These are phyloP conservation scores for Pythium aristosporum DNA, from an alignment of 352 stramenopile genomes.

Conservation along the genomic window DNA sequence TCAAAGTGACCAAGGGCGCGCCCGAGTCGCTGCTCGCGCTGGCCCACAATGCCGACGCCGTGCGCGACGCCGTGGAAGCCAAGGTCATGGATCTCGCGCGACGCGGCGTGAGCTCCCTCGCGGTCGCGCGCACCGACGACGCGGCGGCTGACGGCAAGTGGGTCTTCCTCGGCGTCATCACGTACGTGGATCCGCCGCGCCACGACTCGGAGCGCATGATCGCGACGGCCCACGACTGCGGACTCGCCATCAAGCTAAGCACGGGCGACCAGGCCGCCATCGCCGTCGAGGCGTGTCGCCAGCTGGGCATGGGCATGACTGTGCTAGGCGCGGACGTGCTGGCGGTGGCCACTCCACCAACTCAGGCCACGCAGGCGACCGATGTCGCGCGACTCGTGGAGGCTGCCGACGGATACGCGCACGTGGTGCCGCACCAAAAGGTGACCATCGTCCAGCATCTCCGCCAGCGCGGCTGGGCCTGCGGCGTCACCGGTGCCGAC, in stretches of 20 bases:
- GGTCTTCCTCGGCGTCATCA: conserved; percentile 94
- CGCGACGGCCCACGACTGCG: conserved; percentile 84
- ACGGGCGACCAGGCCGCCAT: conserved; percentile 95
- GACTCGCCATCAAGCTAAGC: conserved; percentile 97
- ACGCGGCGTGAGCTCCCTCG: conserved; percentile 87
- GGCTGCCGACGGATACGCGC: conserved; percentile 92
- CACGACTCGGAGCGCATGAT: conserved; percentile 95
- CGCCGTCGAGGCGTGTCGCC: conserved; percentile 90
- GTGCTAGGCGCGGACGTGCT: conserved; percentile 81
- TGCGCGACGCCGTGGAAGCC: conserved; percentile 80
- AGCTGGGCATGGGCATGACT: conserved; percentile 90
- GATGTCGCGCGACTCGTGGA: conserved; percentile 48
- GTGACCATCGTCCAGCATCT: conserved; percentile 88
- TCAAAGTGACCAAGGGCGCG: conserved; percentile 94
- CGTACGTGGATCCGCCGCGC: conserved; percentile 95
- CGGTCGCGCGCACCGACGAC: conserved; percentile 80
- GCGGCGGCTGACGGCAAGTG: conserved; percentile 77
- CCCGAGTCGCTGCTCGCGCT: conserved; percentile 92
- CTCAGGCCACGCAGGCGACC: conserved; percentile 8
- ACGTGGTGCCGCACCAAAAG: conserved; percentile 94
- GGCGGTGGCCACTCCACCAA: conserved; percentile 24
- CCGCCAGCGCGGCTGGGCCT: conserved; percentile 69
- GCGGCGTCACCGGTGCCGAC: conserved; percentile 76
- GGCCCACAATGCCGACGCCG: conserved; percentile 66
- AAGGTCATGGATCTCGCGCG: conserved; percentile 89